These are phyloP conservation scores for Tricholoma matsutake DNA, from an alignment of 768 basidiomycete genomes.

Conservation along the genomic window DNA sequence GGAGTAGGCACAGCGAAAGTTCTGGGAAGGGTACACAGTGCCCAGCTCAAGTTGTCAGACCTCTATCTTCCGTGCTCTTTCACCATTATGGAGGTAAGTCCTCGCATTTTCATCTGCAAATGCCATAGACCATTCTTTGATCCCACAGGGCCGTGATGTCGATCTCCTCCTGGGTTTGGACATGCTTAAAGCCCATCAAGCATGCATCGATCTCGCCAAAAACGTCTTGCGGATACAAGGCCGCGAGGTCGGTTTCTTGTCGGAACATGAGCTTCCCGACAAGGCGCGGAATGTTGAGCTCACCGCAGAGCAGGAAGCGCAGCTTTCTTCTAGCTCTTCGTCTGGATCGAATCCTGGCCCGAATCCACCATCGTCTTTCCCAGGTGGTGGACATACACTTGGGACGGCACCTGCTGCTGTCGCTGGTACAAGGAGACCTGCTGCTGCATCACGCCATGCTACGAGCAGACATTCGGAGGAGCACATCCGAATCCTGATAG, in stretches of 20 bases:
- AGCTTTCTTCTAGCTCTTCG: constrained; percentile 16
- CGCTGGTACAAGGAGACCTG: constrained; percentile 15
- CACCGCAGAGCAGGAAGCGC: constrained; percentile 16
- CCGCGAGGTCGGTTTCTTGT: constrained; percentile 82
- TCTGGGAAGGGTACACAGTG: constrained; percentile 90
- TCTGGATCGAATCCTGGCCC: constrained; percentile 11
- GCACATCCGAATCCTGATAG: constrained; percentile 62
- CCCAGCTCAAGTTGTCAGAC: constrained; percentile 86
- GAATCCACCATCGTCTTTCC: constrained; percentile 42
- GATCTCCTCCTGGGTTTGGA: constrained; percentile 98
- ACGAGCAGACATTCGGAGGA: constrained; percentile 50
- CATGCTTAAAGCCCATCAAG: constrained; percentile 98
- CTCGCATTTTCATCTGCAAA: not conserved
- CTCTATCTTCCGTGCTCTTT: constrained; percentile 86
- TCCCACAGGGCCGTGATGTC: constrained; percentile 73
- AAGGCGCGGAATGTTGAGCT: constrained; percentile 54
- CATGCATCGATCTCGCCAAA: constrained; percentile 90
- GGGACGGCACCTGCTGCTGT: constrained; percentile 40
- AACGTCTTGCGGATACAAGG: constrained; percentile 90
- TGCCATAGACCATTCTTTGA: not conserved
- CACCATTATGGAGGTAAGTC: constrained; percentile 86
- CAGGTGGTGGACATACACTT: constrained; percentile 66
- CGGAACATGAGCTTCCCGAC: constrained; percentile 93
- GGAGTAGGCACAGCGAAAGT: constrained; percentile 96
- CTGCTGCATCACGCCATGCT: constrained; percentile 23